Percentiles rank a stretch among this genome's conserved stretches.
phyloP scores from a whole-genome alignment of 805 yeast species.

The Monosporozyma aquatica region DNA sequence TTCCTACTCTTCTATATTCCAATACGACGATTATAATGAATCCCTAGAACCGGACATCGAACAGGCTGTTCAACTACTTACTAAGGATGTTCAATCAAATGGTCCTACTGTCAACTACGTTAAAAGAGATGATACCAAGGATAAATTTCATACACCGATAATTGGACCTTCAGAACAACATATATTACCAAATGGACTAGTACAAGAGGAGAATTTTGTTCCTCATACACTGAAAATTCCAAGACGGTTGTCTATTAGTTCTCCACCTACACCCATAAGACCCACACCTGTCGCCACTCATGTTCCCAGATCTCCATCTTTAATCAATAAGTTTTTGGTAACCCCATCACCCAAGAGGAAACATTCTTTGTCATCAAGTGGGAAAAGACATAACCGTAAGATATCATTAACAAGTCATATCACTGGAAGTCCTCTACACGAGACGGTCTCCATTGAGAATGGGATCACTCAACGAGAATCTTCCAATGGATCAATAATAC shows the following conservation, averaged over 20 bases:
- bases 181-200: no score
- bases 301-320: constrained; percentile 14
- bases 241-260: constrained; percentile 6
- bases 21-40: constrained; percentile 3
- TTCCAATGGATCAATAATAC: not conserved
- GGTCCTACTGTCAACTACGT: constrained; percentile 7
- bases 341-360: constrained; percentile 6
- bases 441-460: not conserved
- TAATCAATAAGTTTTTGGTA: constrained; percentile 13
- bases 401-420: not conserved
- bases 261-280: not conserved
- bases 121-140: not conserved
- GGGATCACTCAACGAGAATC: constrained; percentile 4
- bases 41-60: constrained; percentile 19
- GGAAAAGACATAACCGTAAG: not conserved
- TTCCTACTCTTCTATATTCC: not conserved
- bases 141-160: not conserved
- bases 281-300: constrained; percentile 3
- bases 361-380: not conserved
- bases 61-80: constrained; percentile 20
- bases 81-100: constrained; percentile 10
- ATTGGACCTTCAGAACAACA: no score
- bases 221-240: constrained; percentile 7
- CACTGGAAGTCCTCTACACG: not conserved
- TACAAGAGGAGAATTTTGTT: not conserved